Base-by-base conservation (phyloP, 208 protist genomes). In the Acanthamoeba comandoni region DNA sequence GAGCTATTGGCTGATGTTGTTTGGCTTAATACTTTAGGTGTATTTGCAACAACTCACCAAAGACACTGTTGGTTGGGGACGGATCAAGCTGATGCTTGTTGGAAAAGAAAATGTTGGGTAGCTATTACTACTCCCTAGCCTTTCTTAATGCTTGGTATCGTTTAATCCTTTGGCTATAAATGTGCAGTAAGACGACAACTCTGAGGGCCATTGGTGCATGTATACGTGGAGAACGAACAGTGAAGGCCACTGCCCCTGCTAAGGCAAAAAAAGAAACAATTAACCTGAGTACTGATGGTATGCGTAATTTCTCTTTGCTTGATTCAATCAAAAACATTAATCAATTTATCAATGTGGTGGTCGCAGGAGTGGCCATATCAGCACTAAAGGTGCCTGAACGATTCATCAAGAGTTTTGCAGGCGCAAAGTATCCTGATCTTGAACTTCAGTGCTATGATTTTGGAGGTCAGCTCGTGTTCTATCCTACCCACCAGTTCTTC, bases 381-480 rank as follows among this genome's bases (percentile, higher is more conserved):
- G 70, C 51, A 15, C 48, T 80, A 1, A 52, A 51, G 5, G 70
- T 80, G 35, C 70, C 70, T 52, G 70, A 80, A 7, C 51, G 57
- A 31, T 80, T 80, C 48, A 80, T 60, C 1, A 80, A 80, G 70
- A 29, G 70, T 22, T 60, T 60, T 22, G 43, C 12, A n/a, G 70
- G 57, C 17, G 24, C 57, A 80, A 52, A 80, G 70, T 22, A 43
- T 80, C n/a, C 31, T 43, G 70, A 60, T 35, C 29, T 22, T 80
- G 24, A 55, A 55, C 62, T 84, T n/a, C 73, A 84, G 52, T 64
- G 52, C 17, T 89, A 89, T 35, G 82, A 89, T 62, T 89, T 89
- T 71, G 82, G 82, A 29, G 82, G 82, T 39, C 84, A 91, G n/a
- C 64, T 77, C 31, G 84, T 91, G n/a, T 91, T 77, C 84, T 88